Percentiles rank a stretch among this genome's conserved stretches.
Evolutionary conservation across 2,329 filamentous ascomycete genomes (phyloP).

Genomic region (Venturia oleaginea): DNA sequence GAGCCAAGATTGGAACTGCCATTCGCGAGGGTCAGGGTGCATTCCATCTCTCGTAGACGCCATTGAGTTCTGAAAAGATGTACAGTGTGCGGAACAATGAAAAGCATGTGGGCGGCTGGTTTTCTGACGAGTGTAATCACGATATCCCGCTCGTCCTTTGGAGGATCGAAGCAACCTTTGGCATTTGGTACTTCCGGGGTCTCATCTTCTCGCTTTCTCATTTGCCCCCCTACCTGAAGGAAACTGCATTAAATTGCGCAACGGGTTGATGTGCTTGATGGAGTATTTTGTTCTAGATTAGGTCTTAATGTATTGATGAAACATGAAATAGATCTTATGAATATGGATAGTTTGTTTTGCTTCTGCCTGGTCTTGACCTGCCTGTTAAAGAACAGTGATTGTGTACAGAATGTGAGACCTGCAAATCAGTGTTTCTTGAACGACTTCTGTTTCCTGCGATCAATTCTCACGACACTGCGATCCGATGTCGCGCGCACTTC

Average conservation of each 20-base stretch:
- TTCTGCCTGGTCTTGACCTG: background rate
- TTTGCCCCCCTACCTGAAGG: background rate
- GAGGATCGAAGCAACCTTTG: background rate
- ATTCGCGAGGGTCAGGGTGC: slow-evolving; percentile 95
- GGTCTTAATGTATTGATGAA: slow-evolving; percentile 1
- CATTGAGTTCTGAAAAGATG: background rate
- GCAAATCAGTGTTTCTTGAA: no score
- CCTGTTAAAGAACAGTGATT: background rate
- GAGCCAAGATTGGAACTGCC: slow-evolving; percentile 69
- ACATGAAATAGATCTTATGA: slow-evolving; percentile 3
- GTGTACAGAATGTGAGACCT: background rate
- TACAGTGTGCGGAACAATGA: background rate
- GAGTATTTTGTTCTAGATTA: background rate
- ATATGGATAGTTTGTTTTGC: background rate
- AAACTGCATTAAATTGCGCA: background rate
- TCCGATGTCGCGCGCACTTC: background rate
- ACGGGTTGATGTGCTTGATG: background rate
- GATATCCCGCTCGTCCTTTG: slow-evolving; percentile 2
- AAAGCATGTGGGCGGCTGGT: background rate
- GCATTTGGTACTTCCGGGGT: background rate
- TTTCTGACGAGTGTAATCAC: background rate
- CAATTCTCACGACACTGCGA: background rate
- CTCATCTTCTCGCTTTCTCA: background rate
- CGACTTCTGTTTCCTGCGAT: no score
- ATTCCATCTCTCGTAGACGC: slow-evolving; percentile 75